phyloP scores from a whole-genome alignment of 192 early-diverging fungal species.

The Phlyctochytrium bullatum region DNA sequence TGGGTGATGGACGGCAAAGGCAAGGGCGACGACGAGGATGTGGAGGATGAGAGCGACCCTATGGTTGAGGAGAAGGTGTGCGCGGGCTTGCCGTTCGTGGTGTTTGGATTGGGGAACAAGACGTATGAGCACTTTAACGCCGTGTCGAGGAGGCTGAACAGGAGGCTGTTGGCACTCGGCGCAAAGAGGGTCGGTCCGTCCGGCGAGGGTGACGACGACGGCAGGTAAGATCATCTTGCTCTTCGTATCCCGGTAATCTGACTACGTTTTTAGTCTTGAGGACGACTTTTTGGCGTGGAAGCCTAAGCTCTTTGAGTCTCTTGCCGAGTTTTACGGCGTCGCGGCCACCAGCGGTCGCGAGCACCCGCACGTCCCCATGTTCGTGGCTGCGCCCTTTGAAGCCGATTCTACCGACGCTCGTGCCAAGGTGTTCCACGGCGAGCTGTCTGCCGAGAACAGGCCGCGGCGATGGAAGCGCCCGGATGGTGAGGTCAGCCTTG shows the following conservation, averaged over 20 bases:
- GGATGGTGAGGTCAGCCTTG: slow-evolving; percentile 15
- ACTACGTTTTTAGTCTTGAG: slow-evolving; percentile 63
- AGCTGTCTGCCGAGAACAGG: slow-evolving; percentile 38
- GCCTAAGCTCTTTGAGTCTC: slow-evolving; percentile 74
- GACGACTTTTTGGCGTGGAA: slow-evolving; percentile 98
- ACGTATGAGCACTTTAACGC: slow-evolving; percentile 92
- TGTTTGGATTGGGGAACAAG: slow-evolving; percentile 86
- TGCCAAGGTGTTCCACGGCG: slow-evolving; percentile 58
- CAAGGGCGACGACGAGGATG: slow-evolving; percentile 61
- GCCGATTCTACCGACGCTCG: slow-evolving; percentile 25
- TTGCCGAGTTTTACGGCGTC: slow-evolving; percentile 71
- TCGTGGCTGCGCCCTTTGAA: slow-evolving; percentile 19
- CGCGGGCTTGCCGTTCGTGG: slow-evolving; percentile 60
- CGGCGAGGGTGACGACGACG: slow-evolving; percentile 98
- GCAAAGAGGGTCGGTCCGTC: slow-evolving; percentile 69
- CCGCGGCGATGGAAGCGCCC: slow-evolving; percentile 42
- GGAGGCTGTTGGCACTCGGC: slow-evolving; percentile 66
- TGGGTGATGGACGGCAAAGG: slow-evolving; percentile 73
- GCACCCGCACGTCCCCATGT: slow-evolving; percentile 46
- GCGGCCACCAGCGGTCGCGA: slow-evolving; percentile 48
- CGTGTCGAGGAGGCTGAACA: slow-evolving; percentile 70
- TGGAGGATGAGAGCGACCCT: slow-evolving; percentile 58
- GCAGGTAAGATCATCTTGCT: slow-evolving; percentile 29
- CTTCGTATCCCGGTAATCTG: not conserved
- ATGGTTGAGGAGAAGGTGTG: slow-evolving; percentile 39